These are phyloP conservation scores for Trichoderma arundinaceum DNA, from an alignment of 2,329 filamentous ascomycete species.

Conservation along the genomic window DNA sequence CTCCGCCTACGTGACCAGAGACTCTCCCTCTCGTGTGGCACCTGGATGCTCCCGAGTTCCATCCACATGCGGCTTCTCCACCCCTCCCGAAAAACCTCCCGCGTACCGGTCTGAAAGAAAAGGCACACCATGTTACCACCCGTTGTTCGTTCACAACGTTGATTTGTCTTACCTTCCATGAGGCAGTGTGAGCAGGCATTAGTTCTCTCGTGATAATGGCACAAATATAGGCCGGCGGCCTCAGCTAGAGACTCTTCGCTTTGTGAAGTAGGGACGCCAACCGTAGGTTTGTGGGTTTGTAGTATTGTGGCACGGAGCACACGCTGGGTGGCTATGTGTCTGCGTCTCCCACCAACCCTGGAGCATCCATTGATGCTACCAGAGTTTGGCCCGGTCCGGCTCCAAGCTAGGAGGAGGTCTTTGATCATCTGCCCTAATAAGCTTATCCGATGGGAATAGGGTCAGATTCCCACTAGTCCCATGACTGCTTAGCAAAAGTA, in stretches of 20 bases:
- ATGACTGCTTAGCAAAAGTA: too few relatives aligned
- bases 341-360: background rate
- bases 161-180: constrained; percentile 20
- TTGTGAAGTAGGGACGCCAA: background rate
- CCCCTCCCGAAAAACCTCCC: constrained; percentile 25
- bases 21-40: constrained; percentile 12
- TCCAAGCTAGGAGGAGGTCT: background rate
- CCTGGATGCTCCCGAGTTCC: constrained; percentile 25
- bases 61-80: constrained; percentile 26
- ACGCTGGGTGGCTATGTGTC: background rate
- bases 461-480: too few relatives aligned
- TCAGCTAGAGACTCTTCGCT: constrained; percentile 20
- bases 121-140: background rate
- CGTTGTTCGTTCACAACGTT: constrained; percentile 10
- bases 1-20: background rate
- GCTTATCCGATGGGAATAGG: background rate
- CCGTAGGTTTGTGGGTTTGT: background rate
- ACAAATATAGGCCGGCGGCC: background rate
- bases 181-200: constrained; percentile 19
- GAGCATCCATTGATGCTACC: background rate
- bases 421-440: background rate
- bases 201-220: background rate
- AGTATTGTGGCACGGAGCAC: background rate
- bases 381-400: background rate
- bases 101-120: background rate